Conservation (phyloP, 495 filamentous ascomycete genomes). For the Podospora comata region DNA sequence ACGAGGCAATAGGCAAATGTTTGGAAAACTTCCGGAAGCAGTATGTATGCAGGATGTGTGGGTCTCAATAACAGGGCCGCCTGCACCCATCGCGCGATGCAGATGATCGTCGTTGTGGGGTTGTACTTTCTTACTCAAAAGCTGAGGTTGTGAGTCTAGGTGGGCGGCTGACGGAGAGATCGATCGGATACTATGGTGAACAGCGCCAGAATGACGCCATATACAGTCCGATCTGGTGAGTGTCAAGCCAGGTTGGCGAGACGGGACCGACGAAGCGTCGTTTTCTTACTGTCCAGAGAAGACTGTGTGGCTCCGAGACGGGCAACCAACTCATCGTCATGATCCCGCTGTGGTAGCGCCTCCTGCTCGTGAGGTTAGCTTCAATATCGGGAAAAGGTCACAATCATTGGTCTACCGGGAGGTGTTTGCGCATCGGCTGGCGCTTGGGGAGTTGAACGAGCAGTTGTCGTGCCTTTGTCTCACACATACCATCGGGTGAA, state of each 20-base stretch:
- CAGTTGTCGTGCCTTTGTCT: background rate
- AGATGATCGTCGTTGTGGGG: slow-evolving; percentile 10
- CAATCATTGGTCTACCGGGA: background rate
- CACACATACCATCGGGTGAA: background rate
- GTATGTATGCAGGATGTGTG: background rate
- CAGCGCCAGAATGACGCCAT: slow-evolving; percentile 4
- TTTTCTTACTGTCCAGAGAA: background rate
- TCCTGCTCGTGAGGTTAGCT: background rate
- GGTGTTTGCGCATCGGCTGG: background rate
- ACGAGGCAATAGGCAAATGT: background rate
- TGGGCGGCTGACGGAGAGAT: slow-evolving; percentile 6
- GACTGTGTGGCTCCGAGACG: background rate
- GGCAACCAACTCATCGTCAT: background rate
- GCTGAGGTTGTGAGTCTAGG: background rate
- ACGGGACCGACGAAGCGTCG: background rate
- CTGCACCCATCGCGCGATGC: background rate
- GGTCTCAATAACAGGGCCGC: slow-evolving; percentile 1
- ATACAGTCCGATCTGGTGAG: background rate
- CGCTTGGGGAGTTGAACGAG: background rate
- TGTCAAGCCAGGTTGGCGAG: background rate
- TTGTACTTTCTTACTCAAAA: slow-evolving; percentile 10
- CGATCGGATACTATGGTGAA: slow-evolving; percentile 5
- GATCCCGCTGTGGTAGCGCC: slow-evolving; percentile 5
- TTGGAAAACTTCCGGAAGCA: slow-evolving; percentile 1
- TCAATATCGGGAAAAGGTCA: background rate